These are phyloP conservation scores for Backusella australiensis DNA, from an alignment of 192 early-diverging fungal genomes.

Conservation along the genomic window DNA sequence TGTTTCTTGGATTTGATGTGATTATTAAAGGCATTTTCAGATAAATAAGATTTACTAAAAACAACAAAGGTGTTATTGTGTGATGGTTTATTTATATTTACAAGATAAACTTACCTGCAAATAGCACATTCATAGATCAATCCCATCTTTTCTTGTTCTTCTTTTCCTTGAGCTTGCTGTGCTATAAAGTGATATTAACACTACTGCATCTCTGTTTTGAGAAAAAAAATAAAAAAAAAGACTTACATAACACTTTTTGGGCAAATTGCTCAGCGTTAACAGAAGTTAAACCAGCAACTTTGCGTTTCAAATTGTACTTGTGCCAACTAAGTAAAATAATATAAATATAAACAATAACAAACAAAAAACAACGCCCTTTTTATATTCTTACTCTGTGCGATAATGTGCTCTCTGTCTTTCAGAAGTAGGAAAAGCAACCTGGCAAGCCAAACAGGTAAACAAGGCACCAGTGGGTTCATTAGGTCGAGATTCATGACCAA, in stretches of 20 bases:
- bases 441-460: slow-evolving; percentile 87
- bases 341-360: neutral
- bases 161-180: slow-evolving; percentile 61
- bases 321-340: slow-evolving; percentile 71
- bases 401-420: slow-evolving; percentile 93
- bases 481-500: neutral
- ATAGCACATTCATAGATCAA: slow-evolving; percentile 45
- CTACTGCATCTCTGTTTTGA: neutral
- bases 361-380: neutral
- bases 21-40: slow-evolving; percentile 87
- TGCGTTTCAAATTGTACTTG: slow-evolving; percentile 97
- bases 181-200: slow-evolving; percentile 21
- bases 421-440: slow-evolving; percentile 88
- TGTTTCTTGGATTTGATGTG: slow-evolving; percentile 93
- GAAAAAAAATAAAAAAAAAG: neutral
- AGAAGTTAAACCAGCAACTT: slow-evolving; percentile 86
- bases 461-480: slow-evolving; percentile 17
- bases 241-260: slow-evolving; percentile 58
- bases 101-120: slow-evolving; percentile 41
- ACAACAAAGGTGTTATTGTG: neutral
- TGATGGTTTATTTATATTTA: neutral
- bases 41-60: slow-evolving; percentile 24
- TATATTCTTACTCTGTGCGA: slow-evolving; percentile 65
- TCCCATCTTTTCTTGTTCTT: slow-evolving; percentile 37
- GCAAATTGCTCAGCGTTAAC: slow-evolving; percentile 86